Percentiles rank a stretch among this genome's conserved stretches.
Evolutionary conservation across 345 rosid genomes (phyloP).

Genomic region (Gossypium turneri): DNA sequence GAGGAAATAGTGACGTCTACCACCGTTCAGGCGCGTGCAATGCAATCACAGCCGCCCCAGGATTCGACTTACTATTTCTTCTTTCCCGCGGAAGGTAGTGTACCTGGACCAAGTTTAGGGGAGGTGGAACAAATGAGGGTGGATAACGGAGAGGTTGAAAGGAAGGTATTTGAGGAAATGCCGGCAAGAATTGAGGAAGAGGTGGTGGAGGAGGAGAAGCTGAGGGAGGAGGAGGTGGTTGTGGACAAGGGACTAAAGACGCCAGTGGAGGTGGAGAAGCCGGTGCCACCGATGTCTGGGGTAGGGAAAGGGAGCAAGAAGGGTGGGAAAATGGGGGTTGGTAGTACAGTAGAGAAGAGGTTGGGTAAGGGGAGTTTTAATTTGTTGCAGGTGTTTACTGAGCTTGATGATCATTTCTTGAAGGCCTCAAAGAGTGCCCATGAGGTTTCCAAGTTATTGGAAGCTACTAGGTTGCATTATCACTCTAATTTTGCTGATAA

Average conservation of each 20-base stretch:
- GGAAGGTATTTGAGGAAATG: conserved; percentile 35
- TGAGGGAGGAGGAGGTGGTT: conserved; percentile 2
- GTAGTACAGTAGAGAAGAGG: conserved; percentile 39
- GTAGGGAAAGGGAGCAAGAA: conserved; percentile 35
- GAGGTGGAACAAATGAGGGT: conserved; percentile 37
- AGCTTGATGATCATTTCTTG: conserved; percentile 85
- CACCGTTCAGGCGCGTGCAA: conserved; percentile 22
- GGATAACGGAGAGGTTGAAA: conserved; percentile 27
- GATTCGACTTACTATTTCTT: conserved; percentile 35
- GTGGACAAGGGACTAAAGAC: conserved; percentile 9
- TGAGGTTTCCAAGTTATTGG: conserved; percentile 89
- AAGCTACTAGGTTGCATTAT: conserved; percentile 90
- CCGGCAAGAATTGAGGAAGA: conserved; percentile 1
- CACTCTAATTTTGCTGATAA: conserved; percentile 99
- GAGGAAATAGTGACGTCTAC: conserved; percentile 21
- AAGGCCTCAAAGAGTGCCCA: conserved; percentile 89
- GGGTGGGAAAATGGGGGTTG: conserved; percentile 28
- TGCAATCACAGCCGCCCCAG: conserved; percentile 25
- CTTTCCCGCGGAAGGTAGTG: conserved; percentile 41
- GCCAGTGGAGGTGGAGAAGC: conserved; percentile 14
- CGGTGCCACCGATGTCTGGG: conserved; percentile 17
- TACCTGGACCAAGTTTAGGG: conserved; percentile 62
- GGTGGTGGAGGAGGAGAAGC: conserved; percentile 18
- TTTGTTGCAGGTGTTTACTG: conserved; percentile 49
- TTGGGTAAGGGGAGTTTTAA: conserved; percentile 26